phyloP scores from a whole-genome alignment of 1,139 yeast genomes.

The Geotrichum carabidarum region DNA sequence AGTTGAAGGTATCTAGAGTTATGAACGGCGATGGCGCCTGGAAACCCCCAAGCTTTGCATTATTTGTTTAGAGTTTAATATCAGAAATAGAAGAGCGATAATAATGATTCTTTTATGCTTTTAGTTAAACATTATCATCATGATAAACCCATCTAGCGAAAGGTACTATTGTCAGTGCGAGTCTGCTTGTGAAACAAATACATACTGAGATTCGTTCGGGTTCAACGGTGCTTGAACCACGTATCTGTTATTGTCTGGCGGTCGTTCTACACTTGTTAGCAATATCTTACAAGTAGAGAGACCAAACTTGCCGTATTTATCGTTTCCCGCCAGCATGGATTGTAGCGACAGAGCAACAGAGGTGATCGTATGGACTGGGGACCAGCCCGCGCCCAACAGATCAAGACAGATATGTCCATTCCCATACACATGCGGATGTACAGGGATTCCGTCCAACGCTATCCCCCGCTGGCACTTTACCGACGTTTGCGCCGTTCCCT shows the following conservation, averaged over 20 bases:
- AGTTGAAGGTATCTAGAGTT: not conserved
- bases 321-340: slow-evolving; percentile 56
- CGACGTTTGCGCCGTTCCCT: not conserved
- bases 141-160: slow-evolving; percentile 31
- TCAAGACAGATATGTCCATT: slow-evolving; percentile 66
- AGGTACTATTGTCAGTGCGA: not conserved
- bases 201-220: slow-evolving; percentile 47
- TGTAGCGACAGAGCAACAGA: slow-evolving; percentile 57
- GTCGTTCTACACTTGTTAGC: slow-evolving; percentile 34
- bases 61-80: not conserved
- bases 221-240: slow-evolving; percentile 51
- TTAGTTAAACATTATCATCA: slow-evolving; percentile 48
- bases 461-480: slow-evolving; percentile 19
- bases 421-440: slow-evolving; percentile 69
- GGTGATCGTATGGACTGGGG: slow-evolving; percentile 60
- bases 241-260: slow-evolving; percentile 52
- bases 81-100: not conserved
- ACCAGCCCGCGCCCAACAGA: slow-evolving; percentile 61
- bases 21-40: not conserved
- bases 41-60: no score
- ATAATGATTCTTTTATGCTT: not conserved
- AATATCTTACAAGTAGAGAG: not conserved
- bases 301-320: slow-evolving; percentile 36
- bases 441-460: slow-evolving; percentile 43
- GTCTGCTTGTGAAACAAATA: not conserved